phyloP scores from a whole-genome alignment of 306 rosid genomes.

The Lathyrus sativus region DNA sequence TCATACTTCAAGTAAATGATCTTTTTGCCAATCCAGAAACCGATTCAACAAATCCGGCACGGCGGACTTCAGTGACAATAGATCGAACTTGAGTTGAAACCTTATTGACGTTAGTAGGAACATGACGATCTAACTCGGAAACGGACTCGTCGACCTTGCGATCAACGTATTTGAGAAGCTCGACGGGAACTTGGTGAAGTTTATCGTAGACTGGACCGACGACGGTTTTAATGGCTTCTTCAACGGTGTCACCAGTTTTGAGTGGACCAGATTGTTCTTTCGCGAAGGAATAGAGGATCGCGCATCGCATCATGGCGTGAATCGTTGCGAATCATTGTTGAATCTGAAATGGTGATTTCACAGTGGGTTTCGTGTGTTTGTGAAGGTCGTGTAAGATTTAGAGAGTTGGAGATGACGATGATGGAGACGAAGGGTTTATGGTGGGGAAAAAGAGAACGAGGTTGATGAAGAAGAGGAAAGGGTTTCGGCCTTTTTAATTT shows the following conservation, averaged over 20 bases:
- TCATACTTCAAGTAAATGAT: conserved; percentile 66
- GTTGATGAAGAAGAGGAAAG: too few relatives aligned
- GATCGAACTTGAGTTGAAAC: conserved; percentile 66
- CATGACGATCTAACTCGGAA: conserved; percentile 61
- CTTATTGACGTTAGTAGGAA: conserved; percentile 64
- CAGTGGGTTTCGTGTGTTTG: too few relatives aligned
- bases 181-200: conserved; percentile 42
- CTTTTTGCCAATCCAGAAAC: conserved; percentile 62
- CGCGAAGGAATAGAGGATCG: conserved; percentile 40
- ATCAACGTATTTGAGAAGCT: conserved; percentile 44
- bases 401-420: too few relatives aligned
- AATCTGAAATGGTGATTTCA: too few relatives aligned
- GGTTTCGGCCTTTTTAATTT: too few relatives aligned
- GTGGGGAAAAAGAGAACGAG: too few relatives aligned
- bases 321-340: conserved; percentile 40
- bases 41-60: conserved; percentile 59
- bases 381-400: too few relatives aligned
- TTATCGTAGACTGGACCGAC: conserved; percentile 49
- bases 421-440: too few relatives aligned
- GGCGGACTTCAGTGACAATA: conserved; percentile 60
- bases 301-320: conserved; percentile 44
- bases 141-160: conserved; percentile 73
- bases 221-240: conserved; percentile 48
- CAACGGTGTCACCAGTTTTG: conserved; percentile 49
- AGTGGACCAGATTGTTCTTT: conserved; percentile 52